Evolutionary conservation across 202 grass and related monocot genomes (phyloP).

Genomic region (Setaria italica): DNA sequence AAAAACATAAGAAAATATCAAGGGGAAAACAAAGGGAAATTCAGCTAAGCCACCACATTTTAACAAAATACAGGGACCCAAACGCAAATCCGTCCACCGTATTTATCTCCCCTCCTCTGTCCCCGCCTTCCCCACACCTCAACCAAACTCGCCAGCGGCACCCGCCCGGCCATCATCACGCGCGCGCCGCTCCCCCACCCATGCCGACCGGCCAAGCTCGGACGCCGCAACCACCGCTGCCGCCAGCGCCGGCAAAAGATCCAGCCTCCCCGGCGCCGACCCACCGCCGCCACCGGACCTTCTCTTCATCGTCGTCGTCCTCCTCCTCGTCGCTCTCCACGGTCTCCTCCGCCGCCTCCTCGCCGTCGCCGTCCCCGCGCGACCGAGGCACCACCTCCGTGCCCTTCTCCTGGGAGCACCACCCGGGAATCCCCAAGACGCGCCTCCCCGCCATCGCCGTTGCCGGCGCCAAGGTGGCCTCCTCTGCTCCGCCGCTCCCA

Average conservation of each 20-base stretch:
- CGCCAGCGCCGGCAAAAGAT: not conserved
- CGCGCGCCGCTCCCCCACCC: not conserved
- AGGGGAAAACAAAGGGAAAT: not conserved
- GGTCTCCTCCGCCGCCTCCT: constrained; percentile 49
- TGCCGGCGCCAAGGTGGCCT: not conserved
- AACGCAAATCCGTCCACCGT: not conserved
- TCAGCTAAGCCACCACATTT: not conserved
- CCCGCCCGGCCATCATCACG: not conserved
- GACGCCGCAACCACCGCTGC: constrained; percentile 43
- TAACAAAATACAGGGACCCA: not conserved
- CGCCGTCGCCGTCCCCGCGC: constrained; percentile 41
- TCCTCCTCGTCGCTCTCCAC: constrained; percentile 34
- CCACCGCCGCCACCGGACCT: constrained; percentile 32
- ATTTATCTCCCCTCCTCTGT: constrained; percentile 48
- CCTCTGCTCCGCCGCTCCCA: constrained; percentile 40
- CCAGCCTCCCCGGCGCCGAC: not conserved
- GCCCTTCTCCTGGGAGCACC: constrained; percentile 87
- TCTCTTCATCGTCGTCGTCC: not conserved
- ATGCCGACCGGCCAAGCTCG: constrained; percentile 36
- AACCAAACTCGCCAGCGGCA: not conserved
- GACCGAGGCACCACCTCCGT: constrained; percentile 44
- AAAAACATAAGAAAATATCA: not conserved
- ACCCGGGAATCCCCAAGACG: constrained; percentile 78
- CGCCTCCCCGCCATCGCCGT: not conserved
- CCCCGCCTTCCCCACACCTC: constrained; percentile 49